A percentile compares a stretch with the other conserved stretches of the same genome.
phyloP scores from a whole-genome alignment of 768 basidiomycete genomes.

The Mycena sanguinolenta region DNA sequence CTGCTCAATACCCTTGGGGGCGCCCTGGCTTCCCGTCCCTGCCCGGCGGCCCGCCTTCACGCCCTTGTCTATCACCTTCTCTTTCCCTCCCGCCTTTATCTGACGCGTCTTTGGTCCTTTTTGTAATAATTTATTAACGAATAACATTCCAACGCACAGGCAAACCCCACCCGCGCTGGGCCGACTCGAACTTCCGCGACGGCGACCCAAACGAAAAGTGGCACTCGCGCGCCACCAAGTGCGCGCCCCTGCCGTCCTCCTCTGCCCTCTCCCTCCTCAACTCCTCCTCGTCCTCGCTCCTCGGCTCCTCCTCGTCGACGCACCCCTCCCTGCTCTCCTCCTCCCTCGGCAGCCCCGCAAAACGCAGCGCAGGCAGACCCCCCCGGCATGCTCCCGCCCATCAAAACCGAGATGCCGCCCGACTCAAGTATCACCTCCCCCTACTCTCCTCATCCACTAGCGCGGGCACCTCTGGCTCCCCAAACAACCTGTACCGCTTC shows the following conservation, averaged over 20 bases:
- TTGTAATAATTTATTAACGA: too few species aligned
- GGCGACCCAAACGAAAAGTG: constrained; percentile 88
- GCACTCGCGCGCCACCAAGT: constrained; percentile 87
- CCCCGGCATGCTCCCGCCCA: constrained; percentile 51
- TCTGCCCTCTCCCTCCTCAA: constrained; percentile 20
- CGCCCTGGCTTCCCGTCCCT: too few species aligned
- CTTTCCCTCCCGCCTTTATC: background rate
- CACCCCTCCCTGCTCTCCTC: too few species aligned
- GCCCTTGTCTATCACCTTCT: too few species aligned
- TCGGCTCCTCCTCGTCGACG: too few species aligned
- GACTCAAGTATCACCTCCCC: constrained; percentile 51
- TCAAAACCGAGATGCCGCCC: constrained; percentile 74
- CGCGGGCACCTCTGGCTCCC: too few species aligned
- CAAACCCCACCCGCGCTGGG: constrained; percentile 91
- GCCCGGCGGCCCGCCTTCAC: too few species aligned
- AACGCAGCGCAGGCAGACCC: too few species aligned
- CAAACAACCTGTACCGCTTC: constrained; percentile 71
- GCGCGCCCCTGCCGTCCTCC: constrained; percentile 51
- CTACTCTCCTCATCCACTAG: constrained; percentile 19
- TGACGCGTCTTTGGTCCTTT: too few species aligned
- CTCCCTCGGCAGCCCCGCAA: too few species aligned
- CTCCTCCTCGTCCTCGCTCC: constrained; percentile 39
- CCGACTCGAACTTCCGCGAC: constrained; percentile 82
- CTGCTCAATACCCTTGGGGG: too few species aligned
- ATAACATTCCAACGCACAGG: constrained; percentile 60